Conservation (phyloP, 2,329 filamentous ascomycete species). For the Myriangium duriaei region DNA sequence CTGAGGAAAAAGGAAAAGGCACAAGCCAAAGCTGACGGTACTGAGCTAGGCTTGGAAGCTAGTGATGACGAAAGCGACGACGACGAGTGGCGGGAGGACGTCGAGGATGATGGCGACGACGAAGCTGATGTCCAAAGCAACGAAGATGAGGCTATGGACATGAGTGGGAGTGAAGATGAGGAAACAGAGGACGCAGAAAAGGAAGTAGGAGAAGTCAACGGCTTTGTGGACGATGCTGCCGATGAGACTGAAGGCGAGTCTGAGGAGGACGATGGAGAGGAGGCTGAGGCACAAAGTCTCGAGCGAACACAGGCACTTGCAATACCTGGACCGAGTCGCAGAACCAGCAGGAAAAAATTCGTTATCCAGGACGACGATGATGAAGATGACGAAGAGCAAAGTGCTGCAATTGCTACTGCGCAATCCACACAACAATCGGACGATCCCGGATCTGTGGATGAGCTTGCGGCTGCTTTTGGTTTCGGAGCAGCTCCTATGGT, state of each 20-base stretch:
- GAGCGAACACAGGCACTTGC: constrained; percentile 25
- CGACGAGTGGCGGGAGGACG: constrained; percentile 24
- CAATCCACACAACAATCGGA: constrained; percentile 14
- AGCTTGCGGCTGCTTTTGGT: constrained; percentile 25
- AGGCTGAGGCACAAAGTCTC: constrained; percentile 14
- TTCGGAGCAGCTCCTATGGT: constrained; percentile 24
- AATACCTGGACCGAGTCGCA: constrained; percentile 10
- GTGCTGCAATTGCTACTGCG: not conserved
- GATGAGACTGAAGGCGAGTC: constrained; percentile 14
- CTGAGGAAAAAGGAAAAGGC: constrained; percentile 67
- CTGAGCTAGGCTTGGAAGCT: constrained; percentile 32
- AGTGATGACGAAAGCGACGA: constrained; percentile 47
- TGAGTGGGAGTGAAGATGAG: constrained; percentile 15
- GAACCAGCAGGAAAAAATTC: constrained; percentile 19
- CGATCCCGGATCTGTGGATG: constrained; percentile 11
- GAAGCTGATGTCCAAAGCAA: constrained; percentile 23
- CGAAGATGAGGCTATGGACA: constrained; percentile 23
- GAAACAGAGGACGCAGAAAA: constrained; percentile 24
- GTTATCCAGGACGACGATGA: constrained; percentile 25
- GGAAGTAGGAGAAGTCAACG: constrained; percentile 22
- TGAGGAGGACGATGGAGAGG: constrained; percentile 26
- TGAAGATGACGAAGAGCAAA: constrained; percentile 13
- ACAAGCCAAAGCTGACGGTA: constrained; percentile 52
- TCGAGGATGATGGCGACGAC: constrained; percentile 26
- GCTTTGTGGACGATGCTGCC: constrained; percentile 19